Conservation (phyloP, 1,284 basidiomycete species). For the Jaminaea rosea region DNA sequence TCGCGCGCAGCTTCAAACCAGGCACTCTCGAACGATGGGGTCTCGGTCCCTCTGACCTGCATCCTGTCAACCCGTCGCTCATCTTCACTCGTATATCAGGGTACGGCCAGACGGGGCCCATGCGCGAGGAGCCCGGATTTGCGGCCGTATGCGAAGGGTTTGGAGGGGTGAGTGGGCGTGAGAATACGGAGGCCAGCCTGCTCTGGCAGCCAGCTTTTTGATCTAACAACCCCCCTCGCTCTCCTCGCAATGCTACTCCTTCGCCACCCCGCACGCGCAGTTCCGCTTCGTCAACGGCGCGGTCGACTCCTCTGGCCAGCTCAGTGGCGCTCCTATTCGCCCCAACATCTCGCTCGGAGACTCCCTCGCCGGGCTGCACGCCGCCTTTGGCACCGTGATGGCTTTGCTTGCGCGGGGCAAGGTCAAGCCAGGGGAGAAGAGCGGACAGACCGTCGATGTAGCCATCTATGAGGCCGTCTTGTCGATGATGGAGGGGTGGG, state of each 20-base stretch:
- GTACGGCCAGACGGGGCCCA: conserved; percentile 4
- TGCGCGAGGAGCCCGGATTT: not conserved
- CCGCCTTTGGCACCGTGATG: conserved; percentile 3
- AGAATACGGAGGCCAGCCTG: too few relatives aligned
- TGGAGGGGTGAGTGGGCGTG: too few relatives aligned
- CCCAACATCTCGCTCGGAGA: conserved; percentile 4
- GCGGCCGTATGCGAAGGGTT: conserved; percentile 4
- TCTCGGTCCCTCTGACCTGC: not conserved
- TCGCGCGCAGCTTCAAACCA: conserved; percentile 2
- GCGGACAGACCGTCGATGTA: conserved; percentile 4
- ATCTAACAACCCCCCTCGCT: too few relatives aligned
- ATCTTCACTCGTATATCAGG: conserved; percentile 5
- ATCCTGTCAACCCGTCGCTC: not conserved
- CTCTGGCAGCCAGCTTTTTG: too few relatives aligned
- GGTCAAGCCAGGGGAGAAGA: not conserved
- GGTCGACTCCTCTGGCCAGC: not conserved
- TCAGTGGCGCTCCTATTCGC: conserved; percentile 1
- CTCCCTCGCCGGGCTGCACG: not conserved
- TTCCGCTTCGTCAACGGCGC: conserved; percentile 5
- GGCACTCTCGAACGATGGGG: conserved; percentile 3
- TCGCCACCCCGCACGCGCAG: too few relatives aligned
- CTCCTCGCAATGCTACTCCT: too few relatives aligned
- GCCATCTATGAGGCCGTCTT: conserved; percentile 5
- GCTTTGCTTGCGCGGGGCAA: conserved; percentile 4
- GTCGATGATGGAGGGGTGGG: conserved; percentile 7